Percentiles rank a stretch among this genome's conserved stretches.
These are phyloP conservation scores for Heliosperma pusillum DNA, from an alignment of 148 eudicot species.

Conservation along the genomic window DNA sequence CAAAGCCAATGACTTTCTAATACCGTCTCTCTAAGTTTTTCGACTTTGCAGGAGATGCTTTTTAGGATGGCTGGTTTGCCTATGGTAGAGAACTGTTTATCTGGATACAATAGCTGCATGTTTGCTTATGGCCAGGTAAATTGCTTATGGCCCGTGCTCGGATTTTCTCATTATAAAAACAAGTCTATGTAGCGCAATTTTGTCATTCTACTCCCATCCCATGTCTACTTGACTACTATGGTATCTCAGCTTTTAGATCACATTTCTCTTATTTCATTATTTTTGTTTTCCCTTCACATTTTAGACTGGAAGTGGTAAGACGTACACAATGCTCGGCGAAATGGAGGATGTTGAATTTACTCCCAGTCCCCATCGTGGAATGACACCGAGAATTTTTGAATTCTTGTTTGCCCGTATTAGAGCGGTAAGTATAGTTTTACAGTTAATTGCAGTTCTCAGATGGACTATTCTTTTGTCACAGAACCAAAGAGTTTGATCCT, in stretches of 20 bases:
- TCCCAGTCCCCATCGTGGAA: conserved; percentile 87
- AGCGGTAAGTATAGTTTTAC: conserved; percentile 50
- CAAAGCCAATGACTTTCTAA: too few species aligned
- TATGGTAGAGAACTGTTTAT: conserved; percentile 95
- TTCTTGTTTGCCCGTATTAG: conserved; percentile 93
- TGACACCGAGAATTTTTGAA: conserved; percentile 96
- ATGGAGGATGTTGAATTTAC: conserved; percentile 68
- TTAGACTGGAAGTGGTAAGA: conserved; percentile 98
- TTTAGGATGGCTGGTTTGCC: conserved; percentile 95
- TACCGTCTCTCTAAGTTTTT: conserved; percentile 4
- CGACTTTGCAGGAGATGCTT: conserved; percentile 73
- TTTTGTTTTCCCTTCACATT: not conserved
- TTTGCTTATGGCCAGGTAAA: conserved; percentile 97
- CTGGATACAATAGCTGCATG: conserved; percentile 96
- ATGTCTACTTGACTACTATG: too few species aligned
- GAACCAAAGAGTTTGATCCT: conserved; percentile 3
- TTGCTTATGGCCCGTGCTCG: not conserved
- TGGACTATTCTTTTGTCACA: not conserved
- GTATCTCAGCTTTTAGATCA: not conserved
- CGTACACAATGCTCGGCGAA: conserved; percentile 97
- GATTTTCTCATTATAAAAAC: not conserved
- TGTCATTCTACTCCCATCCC: too few species aligned
- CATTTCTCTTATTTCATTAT: not conserved
- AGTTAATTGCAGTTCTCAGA: conserved; percentile 1
- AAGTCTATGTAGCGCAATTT: not conserved